These are phyloP conservation scores for Rhynchosporium graminicola DNA, from an alignment of 2,329 filamentous ascomycete genomes.

Conservation along the genomic window DNA sequence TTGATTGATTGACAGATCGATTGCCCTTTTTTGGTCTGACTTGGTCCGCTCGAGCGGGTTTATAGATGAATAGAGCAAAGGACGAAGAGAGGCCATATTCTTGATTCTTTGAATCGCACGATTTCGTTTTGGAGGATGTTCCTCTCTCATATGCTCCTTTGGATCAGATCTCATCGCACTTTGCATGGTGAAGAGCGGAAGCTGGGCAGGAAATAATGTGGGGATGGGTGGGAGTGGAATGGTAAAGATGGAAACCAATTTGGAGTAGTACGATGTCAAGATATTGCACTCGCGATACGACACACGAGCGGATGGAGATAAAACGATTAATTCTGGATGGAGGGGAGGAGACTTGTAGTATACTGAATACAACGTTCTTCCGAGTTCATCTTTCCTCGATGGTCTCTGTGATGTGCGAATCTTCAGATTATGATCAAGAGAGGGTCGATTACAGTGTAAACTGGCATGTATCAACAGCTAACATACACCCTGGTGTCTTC, in stretches of 20 bases:
- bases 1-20: neutral
- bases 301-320: neutral
- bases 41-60: neutral
- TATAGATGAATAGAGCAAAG: constrained; percentile 2
- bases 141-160: neutral
- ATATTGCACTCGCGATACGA: neutral
- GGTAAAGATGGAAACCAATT: neutral
- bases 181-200: neutral
- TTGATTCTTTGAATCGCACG: neutral
- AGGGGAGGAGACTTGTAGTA: neutral
- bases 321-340: neutral
- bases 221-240: neutral
- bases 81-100: constrained; percentile 2
- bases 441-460: neutral
- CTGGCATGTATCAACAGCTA: too few species aligned
- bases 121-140: neutral
- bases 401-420: neutral
- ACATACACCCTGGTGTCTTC: too few species aligned
- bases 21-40: neutral
- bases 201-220: neutral
- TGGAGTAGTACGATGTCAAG: neutral
- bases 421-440: neutral
- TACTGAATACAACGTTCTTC: constrained; percentile 6
- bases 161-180: neutral
- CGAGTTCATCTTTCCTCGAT: neutral